Evolutionary conservation across 176 grass and related monocot genomes (phyloP).

Genomic region (Triticum timopheevii): DNA sequence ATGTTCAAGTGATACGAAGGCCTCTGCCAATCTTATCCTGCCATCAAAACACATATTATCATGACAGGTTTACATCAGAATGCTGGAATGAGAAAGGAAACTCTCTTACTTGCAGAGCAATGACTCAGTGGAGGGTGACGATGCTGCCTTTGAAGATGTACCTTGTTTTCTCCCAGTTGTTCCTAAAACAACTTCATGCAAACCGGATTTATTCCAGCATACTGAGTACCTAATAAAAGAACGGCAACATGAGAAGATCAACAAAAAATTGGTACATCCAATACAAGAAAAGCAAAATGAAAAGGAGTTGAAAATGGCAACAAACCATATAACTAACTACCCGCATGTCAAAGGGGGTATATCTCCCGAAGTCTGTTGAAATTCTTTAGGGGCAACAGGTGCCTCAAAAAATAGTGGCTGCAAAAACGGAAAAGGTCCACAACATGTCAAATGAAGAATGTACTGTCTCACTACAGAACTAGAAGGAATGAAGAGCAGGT

Average conservation of each 20-base stretch:
- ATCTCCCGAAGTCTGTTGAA: constrained; percentile 52
- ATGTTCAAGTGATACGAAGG: constrained; percentile 47
- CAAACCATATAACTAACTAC: constrained; percentile 76
- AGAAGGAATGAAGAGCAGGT: constrained; percentile 3
- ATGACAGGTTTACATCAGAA: not conserved
- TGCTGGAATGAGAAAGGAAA: constrained; percentile 11
- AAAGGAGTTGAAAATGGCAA: constrained; percentile 10
- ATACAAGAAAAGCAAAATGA: not conserved
- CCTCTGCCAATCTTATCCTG: constrained; percentile 75
- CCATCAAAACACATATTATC: not conserved
- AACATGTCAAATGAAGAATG: not conserved
- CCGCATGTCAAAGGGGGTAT: constrained; percentile 81
- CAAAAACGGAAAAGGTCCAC: not conserved
- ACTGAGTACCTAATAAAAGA: constrained; percentile 67
- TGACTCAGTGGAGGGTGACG: constrained; percentile 65
- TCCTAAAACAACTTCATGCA: constrained; percentile 80
- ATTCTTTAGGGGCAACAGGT: constrained; percentile 57
- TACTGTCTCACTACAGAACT: not conserved
- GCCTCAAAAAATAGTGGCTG: constrained; percentile 73
- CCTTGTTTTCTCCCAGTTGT: constrained; percentile 97
- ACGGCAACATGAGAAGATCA: not conserved
- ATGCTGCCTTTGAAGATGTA: constrained; percentile 64
- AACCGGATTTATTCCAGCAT: constrained; percentile 81
- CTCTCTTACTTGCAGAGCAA: constrained; percentile 85
- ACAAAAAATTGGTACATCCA: not conserved